Base-by-base conservation (phyloP, 306 rosid species). In the Echinosophora koreensis region DNA sequence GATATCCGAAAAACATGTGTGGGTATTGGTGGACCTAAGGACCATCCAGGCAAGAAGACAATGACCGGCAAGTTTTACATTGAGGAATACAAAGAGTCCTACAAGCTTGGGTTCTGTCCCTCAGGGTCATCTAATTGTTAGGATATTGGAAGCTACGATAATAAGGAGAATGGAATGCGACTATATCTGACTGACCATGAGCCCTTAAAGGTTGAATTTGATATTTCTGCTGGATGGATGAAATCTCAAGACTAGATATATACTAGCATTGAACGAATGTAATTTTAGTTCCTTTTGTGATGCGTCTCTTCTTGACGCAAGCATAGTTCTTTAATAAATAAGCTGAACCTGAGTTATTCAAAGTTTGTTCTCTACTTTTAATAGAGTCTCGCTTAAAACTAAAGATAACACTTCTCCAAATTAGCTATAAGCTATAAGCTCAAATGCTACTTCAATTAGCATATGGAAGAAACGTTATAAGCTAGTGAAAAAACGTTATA, bases 71-170 rank as follows among this genome's bases (percentile, higher is more conserved):
- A 4, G 0, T 79, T 79, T 3, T 6, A 5, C 28, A 71, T 79
- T 63, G 8, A 79, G 50, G 52, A 37, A 6, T 12, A 27, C 14
- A 0, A 0, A 4, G 0, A n/a, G 3, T 15, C 35, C 1, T 55
- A 68, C 28, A 30, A 28, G 60, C 60, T 68, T 17, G 51, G 13
- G 38, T 80, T 80, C 28, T 64, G 83, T 42, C 41, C 22, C 5
- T 1, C 5, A 0, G 68, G 34, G 0, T 28, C 73, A 0, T 12
- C 55, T 0, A 18, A 41, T 71, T 71, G 73, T 71, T 39, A 15
- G 47, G 78, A 62, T 52, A 16, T 79, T 71, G 83, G 78, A 0
- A 71, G 61, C 6, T 77, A 1, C 42, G 56, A 63, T n/a, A 30
- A 62, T 61, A 17, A 9, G 5, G 60, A 52, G 5, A 38, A 38